These are phyloP conservation scores for Plenodomus tracheiphilus DNA, from an alignment of 2,329 filamentous ascomycete species.

Conservation along the genomic window DNA sequence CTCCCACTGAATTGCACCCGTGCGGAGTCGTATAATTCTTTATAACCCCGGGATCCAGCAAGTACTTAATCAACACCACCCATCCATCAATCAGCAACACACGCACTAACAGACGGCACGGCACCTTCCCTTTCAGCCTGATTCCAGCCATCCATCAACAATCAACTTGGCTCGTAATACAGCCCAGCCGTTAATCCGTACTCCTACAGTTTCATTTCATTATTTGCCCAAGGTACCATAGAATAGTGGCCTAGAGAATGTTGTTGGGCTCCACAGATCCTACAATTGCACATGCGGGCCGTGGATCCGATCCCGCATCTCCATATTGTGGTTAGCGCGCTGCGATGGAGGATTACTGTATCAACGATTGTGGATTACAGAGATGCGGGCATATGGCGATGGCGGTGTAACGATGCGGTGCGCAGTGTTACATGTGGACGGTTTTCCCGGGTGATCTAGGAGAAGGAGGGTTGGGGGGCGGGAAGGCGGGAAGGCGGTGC, in stretches of 20 bases:
- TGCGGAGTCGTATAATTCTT: too few species aligned
- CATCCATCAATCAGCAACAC: too few species aligned
- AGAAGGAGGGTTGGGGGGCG: background rate
- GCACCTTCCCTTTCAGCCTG: slow-evolving; percentile 15
- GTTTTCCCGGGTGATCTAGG: too few species aligned
- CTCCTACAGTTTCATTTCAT: background rate
- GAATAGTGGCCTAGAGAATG: background rate
- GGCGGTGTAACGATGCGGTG: too few species aligned
- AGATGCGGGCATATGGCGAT: too few species aligned
- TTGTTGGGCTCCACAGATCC: background rate
- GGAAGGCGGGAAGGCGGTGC: background rate
- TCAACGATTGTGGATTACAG: too few species aligned
- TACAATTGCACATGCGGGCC: too few species aligned
- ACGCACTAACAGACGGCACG: background rate
- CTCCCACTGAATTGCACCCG: too few species aligned
- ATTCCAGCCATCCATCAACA: too few species aligned
- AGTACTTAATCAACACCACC: slow-evolving; percentile 3
- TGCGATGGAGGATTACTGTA: background rate
- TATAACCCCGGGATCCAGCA: background rate
- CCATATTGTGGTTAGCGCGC: background rate
- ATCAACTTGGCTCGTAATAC: slow-evolving; percentile 4
- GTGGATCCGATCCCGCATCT: slow-evolving; percentile 10
- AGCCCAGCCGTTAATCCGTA: slow-evolving; percentile 2
- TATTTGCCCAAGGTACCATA: background rate
- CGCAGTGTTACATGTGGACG: background rate